Base-by-base conservation (phyloP, 2,329 filamentous ascomycete species). In the Dactylellina cionopaga region DNA sequence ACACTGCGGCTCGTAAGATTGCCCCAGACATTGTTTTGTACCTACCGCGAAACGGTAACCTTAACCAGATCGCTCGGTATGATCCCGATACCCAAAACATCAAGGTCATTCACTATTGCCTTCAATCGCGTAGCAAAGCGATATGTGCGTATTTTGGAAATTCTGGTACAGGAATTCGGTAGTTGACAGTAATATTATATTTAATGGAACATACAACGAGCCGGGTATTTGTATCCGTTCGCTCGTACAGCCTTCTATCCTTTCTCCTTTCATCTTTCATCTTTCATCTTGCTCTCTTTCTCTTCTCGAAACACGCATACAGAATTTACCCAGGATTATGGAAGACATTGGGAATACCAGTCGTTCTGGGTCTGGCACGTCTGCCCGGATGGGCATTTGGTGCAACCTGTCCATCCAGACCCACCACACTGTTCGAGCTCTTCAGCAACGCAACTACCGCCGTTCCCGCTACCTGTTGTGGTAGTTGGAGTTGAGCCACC, bases 101-200 rank as follows among this genome's bases (percentile, higher is more conserved):
- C 15, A 87, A 90, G 44, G 88, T 94, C 24, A 87, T 91, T 51
- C 95, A 99, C 82, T 98, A 98, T 79, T 96, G 93, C 78, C 91
- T 96, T 3, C 54, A 65, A 39, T 47, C 59, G 19, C 55, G 59
- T 7, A 73, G 59, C 17, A 65, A 73, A 25, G 69, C 69, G 2
- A 52, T 73, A 35, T 73, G 69, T 47, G 69, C 69, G 37, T 73
- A 60, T 29, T 73, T 73, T 39, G 69, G 69, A 10, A 62, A 60
- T 31, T 43, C 66, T 7, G 66, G 49, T 31, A 35, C 43, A 3
- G 66, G 59, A 5, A 43, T 71, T 39, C 49, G 43, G 22, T 29
- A 47, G 37, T 58, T n/a, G 24, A 29, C 7, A 10, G 25, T 10
- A 49, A 29, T 7, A 27, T 17, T 24, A 46, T 17, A 27, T 39